These are phyloP conservation scores for Colletotrichum sp. DNA, from an alignment of 2,329 filamentous ascomycete species.

Conservation along the genomic window DNA sequence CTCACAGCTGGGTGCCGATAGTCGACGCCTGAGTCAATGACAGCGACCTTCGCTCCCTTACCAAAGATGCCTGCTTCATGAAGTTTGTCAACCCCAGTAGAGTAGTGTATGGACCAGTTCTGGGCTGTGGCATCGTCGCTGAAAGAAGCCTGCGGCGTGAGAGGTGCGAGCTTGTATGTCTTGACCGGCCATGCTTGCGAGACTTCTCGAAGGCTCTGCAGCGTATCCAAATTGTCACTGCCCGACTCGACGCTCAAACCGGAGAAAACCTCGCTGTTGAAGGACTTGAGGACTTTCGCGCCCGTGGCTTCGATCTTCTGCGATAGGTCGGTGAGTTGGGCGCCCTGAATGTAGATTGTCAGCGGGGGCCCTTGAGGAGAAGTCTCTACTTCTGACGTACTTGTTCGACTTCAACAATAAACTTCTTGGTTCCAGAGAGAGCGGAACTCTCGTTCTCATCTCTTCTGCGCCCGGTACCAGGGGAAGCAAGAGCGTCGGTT, in stretches of 20 bases:
- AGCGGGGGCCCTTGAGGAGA: background rate
- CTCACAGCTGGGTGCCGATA: constrained; percentile 23
- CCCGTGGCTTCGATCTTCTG: constrained; percentile 18
- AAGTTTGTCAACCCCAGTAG: constrained; percentile 22
- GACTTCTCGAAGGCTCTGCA: constrained; percentile 23
- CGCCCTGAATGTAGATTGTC: background rate
- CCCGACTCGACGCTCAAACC: constrained; percentile 37
- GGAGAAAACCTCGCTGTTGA: constrained; percentile 33
- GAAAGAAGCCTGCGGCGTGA: constrained; percentile 9
- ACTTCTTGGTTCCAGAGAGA: constrained; percentile 6
- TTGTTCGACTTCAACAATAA: constrained; percentile 24
- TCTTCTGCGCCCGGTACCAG: background rate
- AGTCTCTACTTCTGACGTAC: background rate
- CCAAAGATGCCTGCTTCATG: constrained; percentile 21
- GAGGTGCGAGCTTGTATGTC: constrained; percentile 22
- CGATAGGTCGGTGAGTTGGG: constrained; percentile 10
- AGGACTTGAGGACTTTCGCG: constrained; percentile 21
- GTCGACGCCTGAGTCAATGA: constrained; percentile 24
- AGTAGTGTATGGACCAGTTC: constrained; percentile 34
- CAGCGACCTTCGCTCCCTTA: constrained; percentile 22
- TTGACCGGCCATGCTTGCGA: constrained; percentile 27
- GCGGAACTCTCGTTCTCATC: background rate
- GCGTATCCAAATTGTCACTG: constrained; percentile 35
- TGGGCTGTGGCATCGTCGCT: constrained; percentile 23
- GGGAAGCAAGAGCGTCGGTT: background rate